Evolutionary conservation across 257 asterid genomes (phyloP), one percentile per base, ranked within the genome.

Genomic region (Eustoma russellianum): DNA sequence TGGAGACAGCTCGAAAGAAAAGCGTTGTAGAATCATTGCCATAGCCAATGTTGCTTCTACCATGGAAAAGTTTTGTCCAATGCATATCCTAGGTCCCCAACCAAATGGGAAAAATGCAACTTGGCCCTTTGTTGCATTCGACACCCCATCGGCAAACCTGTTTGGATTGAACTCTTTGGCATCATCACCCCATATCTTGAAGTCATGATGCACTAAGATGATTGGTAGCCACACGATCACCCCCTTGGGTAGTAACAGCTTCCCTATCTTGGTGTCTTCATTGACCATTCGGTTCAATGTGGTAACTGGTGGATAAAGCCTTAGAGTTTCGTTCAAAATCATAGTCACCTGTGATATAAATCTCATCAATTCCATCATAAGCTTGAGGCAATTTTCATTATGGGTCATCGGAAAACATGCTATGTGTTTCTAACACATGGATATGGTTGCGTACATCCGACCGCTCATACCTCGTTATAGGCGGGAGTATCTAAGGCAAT

Each of bases 11-110:
- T 73, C 52, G 10, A 73, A 68, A 40, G 66, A 56, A 46, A 68
- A 73, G 1, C 56, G 52, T 24, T 64, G 75, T 13, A 73, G 59
- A 47, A 73, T 60, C 72, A 73, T 73, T 34, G 75, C 53, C 48
- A 73, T 12, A 2, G 69, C 66, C 52, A 73, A 4, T 53, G 64
- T 73, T 11, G 66, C 72, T 57, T 73, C 78, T 30, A 73, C 9
- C 72, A 68, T 50, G 5, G 78, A 53, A 19, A 68, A 73, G 57
- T 68, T 63, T 19, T 64, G 70, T 11, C 78, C 75, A 0, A 73
- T 68, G 19, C 78, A 73, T n/a, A 64, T 18, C 13, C 75, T 48
- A 14, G 78, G 78, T 8, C 78, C 78, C 75, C 78, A 33, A 9
- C 64, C 19, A 56, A 68, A 73, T 33, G 78, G 78, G 17, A 73